Conservation (phyloP, 306 rosid species). For the Inga oerstediana region DNA sequence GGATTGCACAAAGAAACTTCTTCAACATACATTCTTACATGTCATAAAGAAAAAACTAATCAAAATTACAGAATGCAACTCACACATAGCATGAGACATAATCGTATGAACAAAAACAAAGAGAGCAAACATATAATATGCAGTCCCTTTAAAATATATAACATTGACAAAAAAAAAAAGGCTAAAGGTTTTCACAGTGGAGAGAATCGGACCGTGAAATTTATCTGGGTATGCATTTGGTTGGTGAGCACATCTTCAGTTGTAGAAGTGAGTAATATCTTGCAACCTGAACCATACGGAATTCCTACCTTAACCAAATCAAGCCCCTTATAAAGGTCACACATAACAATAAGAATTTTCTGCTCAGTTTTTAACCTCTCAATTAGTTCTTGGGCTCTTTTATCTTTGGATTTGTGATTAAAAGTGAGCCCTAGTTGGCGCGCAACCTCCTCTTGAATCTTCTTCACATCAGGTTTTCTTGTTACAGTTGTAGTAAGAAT, state of each 20-base stretch:
- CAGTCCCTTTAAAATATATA: too few species aligned
- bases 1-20: too few species aligned
- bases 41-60: too few species aligned
- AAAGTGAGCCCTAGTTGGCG: neutral
- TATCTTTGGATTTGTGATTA: neutral
- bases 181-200: neutral
- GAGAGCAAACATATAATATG: too few species aligned
- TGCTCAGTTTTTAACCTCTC: neutral
- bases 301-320: neutral
- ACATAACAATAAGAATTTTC: neutral
- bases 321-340: neutral
- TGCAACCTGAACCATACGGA: neutral
- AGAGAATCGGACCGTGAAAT: neutral
- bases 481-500: too few species aligned
- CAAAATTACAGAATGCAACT: too few species aligned
- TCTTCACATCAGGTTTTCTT: neutral
- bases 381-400: neutral
- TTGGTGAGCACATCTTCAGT: neutral
- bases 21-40: too few species aligned
- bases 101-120: too few species aligned
- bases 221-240: neutral
- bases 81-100: too few species aligned
- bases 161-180: too few species aligned
- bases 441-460: neutral
- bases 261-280: neutral